Conservation (phyloP, 2,329 filamentous ascomycete genomes). For the Phaeosphaeria sp. region DNA sequence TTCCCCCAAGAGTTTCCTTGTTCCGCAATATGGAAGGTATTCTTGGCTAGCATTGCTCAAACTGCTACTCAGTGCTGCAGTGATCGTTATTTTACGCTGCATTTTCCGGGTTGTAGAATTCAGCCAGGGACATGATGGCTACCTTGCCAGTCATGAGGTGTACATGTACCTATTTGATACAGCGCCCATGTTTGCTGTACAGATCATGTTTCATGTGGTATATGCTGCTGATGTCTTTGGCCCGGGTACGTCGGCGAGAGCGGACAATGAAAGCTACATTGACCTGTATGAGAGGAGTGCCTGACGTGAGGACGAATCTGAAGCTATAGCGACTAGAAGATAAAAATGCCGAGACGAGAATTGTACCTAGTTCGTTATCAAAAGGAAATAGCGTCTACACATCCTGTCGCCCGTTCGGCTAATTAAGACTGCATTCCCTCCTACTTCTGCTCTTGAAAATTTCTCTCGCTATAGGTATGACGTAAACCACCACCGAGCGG, state of each 20-base stretch:
- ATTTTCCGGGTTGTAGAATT: slow-evolving; percentile 60
- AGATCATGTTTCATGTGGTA: slow-evolving; percentile 41
- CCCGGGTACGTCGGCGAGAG: slow-evolving; percentile 7
- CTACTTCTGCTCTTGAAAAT: no score
- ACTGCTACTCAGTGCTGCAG: slow-evolving; percentile 52
- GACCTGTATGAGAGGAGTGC: slow-evolving; percentile 20
- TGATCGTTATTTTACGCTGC: slow-evolving; percentile 57
- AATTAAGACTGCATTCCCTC: no score
- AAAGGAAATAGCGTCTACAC: no score
- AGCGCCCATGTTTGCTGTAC: slow-evolving; percentile 51
- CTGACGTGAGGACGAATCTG: neutral
- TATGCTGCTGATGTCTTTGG: slow-evolving; percentile 27
- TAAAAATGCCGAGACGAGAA: no score
- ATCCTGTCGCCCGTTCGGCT: no score
- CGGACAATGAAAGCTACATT: slow-evolving; percentile 25
- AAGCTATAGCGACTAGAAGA: neutral
- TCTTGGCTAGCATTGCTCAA: slow-evolving; percentile 47
- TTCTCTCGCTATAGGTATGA: no score
- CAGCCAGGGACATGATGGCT: slow-evolving; percentile 52
- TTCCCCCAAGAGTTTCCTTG: slow-evolving; percentile 11
- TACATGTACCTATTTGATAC: slow-evolving; percentile 58
- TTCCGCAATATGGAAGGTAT: slow-evolving; percentile 42
- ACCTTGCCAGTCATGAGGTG: slow-evolving; percentile 52
- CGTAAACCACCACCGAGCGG: no score
- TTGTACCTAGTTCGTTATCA: no score